These are phyloP conservation scores for Alternaria rosae DNA, from an alignment of 2,329 filamentous ascomycete genomes.

Conservation along the genomic window DNA sequence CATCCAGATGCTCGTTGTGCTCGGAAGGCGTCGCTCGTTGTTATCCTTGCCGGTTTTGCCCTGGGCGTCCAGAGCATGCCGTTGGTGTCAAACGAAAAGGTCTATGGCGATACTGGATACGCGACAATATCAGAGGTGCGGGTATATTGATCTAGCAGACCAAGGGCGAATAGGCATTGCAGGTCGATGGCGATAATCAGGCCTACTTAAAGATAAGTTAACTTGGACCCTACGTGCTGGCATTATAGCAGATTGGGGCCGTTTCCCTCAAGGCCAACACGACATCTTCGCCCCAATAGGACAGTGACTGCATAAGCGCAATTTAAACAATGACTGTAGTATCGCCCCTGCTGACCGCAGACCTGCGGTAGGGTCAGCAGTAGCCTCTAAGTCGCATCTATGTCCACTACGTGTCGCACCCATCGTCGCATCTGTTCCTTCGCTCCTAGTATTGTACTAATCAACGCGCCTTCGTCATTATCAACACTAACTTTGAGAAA, in stretches of 20 bases:
- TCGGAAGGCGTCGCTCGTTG: neutral
- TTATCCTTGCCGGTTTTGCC: too few relatives aligned
- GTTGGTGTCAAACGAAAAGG: too few relatives aligned
- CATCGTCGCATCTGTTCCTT: neutral
- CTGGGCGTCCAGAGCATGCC: too few relatives aligned
- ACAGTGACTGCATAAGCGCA: neutral
- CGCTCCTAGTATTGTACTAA: neutral
- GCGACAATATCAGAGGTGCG: too few relatives aligned
- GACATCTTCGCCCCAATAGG: neutral
- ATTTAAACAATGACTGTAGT: neutral
- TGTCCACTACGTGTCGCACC: neutral
- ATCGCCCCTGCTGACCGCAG: neutral
- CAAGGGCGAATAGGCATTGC: too few relatives aligned
- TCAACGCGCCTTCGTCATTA: neutral
- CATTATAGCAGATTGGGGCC: neutral
- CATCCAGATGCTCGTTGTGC: neutral
- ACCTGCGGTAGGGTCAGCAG: constrained; percentile 7
- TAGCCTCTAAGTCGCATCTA: constrained; percentile 2
- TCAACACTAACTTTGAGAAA: neutral
- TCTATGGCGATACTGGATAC: too few relatives aligned
- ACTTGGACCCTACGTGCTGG: too few relatives aligned
- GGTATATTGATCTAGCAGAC: too few relatives aligned
- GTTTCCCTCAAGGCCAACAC: neutral
- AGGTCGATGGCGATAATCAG: too few relatives aligned
- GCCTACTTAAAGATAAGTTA: too few relatives aligned